phyloP scores from a whole-genome alignment of 805 yeast species.

The Ascoidea tarda region DNA sequence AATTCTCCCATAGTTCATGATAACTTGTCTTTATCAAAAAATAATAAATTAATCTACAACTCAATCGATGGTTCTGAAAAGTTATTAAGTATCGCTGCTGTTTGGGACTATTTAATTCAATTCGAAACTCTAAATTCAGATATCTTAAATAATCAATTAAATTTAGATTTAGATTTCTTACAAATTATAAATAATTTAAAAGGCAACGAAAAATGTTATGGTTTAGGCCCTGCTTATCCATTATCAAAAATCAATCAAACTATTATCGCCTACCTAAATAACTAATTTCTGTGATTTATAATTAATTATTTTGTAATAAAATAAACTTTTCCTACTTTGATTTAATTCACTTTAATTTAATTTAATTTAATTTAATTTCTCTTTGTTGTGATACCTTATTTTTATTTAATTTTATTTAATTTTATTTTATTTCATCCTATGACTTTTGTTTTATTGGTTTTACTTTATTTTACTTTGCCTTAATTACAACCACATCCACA shows the following conservation, averaged over 20 bases:
- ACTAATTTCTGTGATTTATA: background rate
- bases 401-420: too few species aligned
- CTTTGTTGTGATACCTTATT: too few species aligned
- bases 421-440: background rate
- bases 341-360: too few species aligned
- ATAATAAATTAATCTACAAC: conserved; percentile 11
- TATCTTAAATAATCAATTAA: conserved; percentile 4
- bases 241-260: background rate
- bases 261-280: background rate
- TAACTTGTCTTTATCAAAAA: conserved; percentile 1
- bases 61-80: conserved; percentile 23
- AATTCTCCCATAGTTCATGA: background rate
- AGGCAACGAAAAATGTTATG: conserved; percentile 69
- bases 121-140: conserved; percentile 33
- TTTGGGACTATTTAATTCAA: conserved; percentile 64
- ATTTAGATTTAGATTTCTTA: conserved; percentile 34
- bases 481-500: too few species aligned
- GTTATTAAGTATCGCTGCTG: conserved; percentile 59
- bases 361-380: too few species aligned
- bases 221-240: conserved; percentile 32
- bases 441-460: too few species aligned
- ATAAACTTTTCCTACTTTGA: too few species aligned
- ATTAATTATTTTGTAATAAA: background rate
- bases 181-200: conserved; percentile 41
- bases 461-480: too few species aligned